Evolutionary conservation across 768 basidiomycete genomes (phyloP).

Genomic region (Plicaturopsis crispa): DNA sequence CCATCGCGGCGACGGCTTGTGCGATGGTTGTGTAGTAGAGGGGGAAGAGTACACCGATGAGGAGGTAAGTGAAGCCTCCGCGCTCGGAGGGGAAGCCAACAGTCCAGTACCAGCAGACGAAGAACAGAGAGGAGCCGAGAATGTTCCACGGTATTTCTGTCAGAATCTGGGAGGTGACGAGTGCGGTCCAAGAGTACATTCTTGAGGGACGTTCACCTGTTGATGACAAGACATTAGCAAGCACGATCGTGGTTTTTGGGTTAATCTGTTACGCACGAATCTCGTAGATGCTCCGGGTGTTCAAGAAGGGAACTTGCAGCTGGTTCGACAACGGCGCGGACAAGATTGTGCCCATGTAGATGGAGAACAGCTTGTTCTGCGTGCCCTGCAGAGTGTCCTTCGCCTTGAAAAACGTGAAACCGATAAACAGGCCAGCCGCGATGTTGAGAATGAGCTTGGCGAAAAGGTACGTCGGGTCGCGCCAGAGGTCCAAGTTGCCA

Average conservation of each 20-base stretch:
- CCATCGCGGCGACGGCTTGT: conserved; percentile 54
- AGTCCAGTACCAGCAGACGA: conserved; percentile 66
- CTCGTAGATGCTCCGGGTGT: conserved; percentile 54
- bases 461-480: conserved; percentile 51
- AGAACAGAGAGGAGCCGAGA: conserved; percentile 48
- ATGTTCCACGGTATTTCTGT: conserved; percentile 60
- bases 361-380: conserved; percentile 61
- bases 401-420: conserved; percentile 56
- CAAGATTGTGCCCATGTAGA: conserved; percentile 48
- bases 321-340: conserved; percentile 52
- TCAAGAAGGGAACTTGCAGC: conserved; percentile 53
- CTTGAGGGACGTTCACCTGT: conserved; percentile 58
- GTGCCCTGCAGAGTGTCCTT: conserved; percentile 47
- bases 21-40: conserved; percentile 56
- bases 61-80: conserved; percentile 53
- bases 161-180: conserved; percentile 46
- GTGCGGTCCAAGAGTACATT: conserved; percentile 60
- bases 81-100: conserved; percentile 48
- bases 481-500: conserved; percentile 39
- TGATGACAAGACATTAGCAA: too few species aligned
- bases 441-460: conserved; percentile 52
- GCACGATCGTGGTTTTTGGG: too few species aligned
- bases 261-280: too few species aligned
- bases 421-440: conserved; percentile 16
- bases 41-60: conserved; percentile 47